Evolutionary conservation across 164 flowering plant genomes (phyloP).

Genomic region (Nelumbo lutea): DNA sequence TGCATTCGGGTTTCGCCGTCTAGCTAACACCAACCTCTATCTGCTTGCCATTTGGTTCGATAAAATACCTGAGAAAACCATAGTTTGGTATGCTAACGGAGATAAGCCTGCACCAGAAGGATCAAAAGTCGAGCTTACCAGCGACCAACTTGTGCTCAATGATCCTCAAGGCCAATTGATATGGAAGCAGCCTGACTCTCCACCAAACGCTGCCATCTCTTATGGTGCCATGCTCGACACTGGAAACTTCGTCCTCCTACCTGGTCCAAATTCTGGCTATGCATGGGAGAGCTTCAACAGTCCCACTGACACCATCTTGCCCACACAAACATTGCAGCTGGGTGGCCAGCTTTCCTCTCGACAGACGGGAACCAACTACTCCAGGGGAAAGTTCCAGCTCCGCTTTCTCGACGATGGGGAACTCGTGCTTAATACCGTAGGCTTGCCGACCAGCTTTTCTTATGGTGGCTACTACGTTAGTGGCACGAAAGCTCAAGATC

Average conservation of each 20-base stretch:
- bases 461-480: constrained; percentile 16
- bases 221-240: too few relatives aligned
- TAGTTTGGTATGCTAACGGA: constrained; percentile 23
- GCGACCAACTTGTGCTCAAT: constrained; percentile 14
- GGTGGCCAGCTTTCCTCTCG: constrained; percentile 16
- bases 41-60: constrained; percentile 29
- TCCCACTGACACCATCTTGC: constrained; percentile 44
- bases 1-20: constrained; percentile 30
- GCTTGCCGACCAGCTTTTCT: neutral
- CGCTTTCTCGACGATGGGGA: constrained; percentile 27
- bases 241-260: constrained; percentile 40
- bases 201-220: constrained; percentile 14
- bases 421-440: constrained; percentile 25
- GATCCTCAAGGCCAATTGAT: constrained; percentile 14
- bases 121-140: constrained; percentile 26
- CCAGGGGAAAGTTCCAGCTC: constrained; percentile 33
- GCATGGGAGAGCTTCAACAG: constrained; percentile 28
- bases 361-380: constrained; percentile 20
- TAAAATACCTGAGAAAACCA: constrained; percentile 9
- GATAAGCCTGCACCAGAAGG: constrained; percentile 14
- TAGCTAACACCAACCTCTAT: constrained; percentile 8
- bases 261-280: neutral
- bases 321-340: constrained; percentile 24
- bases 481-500: neutral
- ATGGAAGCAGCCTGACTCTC: constrained; percentile 8